phyloP scores from a whole-genome alignment of 108 stramenopile genomes.

The Nitzschia putrida region DNA sequence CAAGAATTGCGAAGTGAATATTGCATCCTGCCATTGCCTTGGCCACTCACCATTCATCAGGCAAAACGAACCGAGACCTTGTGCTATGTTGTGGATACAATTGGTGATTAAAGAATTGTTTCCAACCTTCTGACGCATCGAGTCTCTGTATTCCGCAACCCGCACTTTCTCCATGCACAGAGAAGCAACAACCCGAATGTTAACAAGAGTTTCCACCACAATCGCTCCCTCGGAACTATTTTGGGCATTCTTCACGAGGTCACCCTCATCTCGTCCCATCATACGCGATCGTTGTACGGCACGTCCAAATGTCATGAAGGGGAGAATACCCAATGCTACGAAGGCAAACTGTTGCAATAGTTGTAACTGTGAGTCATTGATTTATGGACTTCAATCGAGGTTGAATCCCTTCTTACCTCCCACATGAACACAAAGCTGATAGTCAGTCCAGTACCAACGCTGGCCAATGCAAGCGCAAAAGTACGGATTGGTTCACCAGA shows the following conservation, averaged over 20 bases:
- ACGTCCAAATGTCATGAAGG: constrained; percentile 40
- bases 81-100: constrained; percentile 31
- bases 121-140: constrained; percentile 43
- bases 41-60: constrained; percentile 27
- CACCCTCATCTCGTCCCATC: constrained; percentile 47
- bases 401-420: constrained; percentile 40
- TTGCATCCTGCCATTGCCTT: background rate
- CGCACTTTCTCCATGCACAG: constrained; percentile 40
- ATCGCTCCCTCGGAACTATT: constrained; percentile 47
- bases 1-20: constrained; percentile 24
- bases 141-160: constrained; percentile 32
- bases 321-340: too few relatives aligned
- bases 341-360: constrained; percentile 55
- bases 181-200: constrained; percentile 60
- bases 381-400: constrained; percentile 20
- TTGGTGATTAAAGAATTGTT: constrained; percentile 53
- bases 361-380: too few relatives aligned
- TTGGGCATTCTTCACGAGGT: constrained; percentile 30
- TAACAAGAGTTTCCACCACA: constrained; percentile 48
- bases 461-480: constrained; percentile 36
- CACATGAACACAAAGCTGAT: constrained; percentile 54
- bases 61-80: constrained; percentile 11
- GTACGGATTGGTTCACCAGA: constrained; percentile 55
- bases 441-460: constrained; percentile 45
- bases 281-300: constrained; percentile 12